Evolutionary conservation across 2,329 filamentous ascomycete genomes (phyloP), one percentile per base, ranked within the genome.

Genomic region (Aspergillus floridensis): DNA sequence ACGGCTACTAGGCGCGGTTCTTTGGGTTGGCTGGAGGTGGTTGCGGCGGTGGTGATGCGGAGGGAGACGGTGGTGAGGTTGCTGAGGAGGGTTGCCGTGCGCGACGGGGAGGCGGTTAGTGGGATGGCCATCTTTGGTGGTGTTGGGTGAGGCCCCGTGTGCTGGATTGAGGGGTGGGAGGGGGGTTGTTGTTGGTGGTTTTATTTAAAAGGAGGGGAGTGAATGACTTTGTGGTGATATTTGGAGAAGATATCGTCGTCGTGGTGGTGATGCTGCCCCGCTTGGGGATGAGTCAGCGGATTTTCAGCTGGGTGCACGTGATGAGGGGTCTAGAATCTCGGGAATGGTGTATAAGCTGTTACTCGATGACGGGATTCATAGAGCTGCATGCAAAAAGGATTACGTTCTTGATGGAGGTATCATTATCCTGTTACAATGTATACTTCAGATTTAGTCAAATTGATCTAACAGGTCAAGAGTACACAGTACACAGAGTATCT

Each of bases 1-100:
- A 99, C 95, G 29, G 95, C 93, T 47, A 99, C 92, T 44, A 99
- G 84, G 50, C 95, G 88, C 48, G 75, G 65, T 22, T 12, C 32
- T 35, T 4, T 12, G 70, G 63, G 58, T 69, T 63, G 50, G 56
- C 59, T 57, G 60, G 63, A 53, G 59, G 67, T 58, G 56, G 65
- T 59, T 49, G 63, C 61, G 21, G 83, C 80, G 49, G 81, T 82
- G 44, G 82, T 76, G 61, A 91, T 78, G 48, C 86, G 84, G 51
- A 84, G 79, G 53, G 81, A 82, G 56, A 91, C 86, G 48, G 80
- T 75, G 65, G 81, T 77, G 61, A 92, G 79, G 70, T 90, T 88
- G 29, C 85, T 81, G 63, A 85, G 73, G 59, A 92, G 85, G 58
- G 81, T 79, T 60, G 84, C 81, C 49, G 88, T 86, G 74, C 89